Evolutionary conservation across 1,284 basidiomycete species (phyloP).

Genomic region (Apiotrichum akiyoshidainum): DNA sequence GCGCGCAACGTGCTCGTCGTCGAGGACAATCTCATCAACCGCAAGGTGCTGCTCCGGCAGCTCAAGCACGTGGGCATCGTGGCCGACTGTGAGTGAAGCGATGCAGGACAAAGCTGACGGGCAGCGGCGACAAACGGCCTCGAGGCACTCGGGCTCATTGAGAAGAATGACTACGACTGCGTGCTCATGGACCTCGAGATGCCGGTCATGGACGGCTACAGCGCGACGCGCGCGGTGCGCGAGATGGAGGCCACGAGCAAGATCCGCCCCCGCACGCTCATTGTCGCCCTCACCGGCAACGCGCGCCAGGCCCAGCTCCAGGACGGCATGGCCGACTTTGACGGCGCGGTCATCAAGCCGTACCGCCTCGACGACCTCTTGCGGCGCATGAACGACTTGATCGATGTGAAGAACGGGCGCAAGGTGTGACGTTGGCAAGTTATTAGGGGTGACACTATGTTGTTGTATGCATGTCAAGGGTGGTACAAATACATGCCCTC

Average conservation of each 20-base stretch:
- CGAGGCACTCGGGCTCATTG: conserved; percentile 48
- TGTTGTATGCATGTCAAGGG: too few species aligned
- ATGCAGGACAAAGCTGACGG: too few species aligned
- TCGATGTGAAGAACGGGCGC: too few species aligned
- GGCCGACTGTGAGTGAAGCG: conserved; percentile 30
- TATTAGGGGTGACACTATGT: too few species aligned
- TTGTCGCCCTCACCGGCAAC: conserved; percentile 19
- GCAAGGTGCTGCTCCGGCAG: conserved; percentile 45
- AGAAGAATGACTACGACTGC: conserved; percentile 32
- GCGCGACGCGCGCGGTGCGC: conserved; percentile 10
- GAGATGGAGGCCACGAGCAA: conserved; percentile 3
- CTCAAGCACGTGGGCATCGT: conserved; percentile 36
- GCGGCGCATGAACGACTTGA: too few species aligned
- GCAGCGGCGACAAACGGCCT: conserved; percentile 41
- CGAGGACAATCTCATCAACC: conserved; percentile 50
- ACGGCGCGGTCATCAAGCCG: conserved; percentile 39
- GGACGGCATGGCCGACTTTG: conserved; percentile 12
- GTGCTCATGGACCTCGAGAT: conserved; percentile 50
- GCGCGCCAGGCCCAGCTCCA: conserved; percentile 16
- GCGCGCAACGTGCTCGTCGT: conserved; percentile 19
- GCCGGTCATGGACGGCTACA: conserved; percentile 30
- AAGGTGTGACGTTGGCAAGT: too few species aligned
- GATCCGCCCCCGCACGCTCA: not conserved
- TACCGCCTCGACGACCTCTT: conserved; percentile 22
- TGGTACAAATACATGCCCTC: too few species aligned